Evolutionary conservation across 495 filamentous ascomycete species (phyloP), one percentile per base, ranked within the genome.

Genomic region (Neurospora intermedia): DNA sequence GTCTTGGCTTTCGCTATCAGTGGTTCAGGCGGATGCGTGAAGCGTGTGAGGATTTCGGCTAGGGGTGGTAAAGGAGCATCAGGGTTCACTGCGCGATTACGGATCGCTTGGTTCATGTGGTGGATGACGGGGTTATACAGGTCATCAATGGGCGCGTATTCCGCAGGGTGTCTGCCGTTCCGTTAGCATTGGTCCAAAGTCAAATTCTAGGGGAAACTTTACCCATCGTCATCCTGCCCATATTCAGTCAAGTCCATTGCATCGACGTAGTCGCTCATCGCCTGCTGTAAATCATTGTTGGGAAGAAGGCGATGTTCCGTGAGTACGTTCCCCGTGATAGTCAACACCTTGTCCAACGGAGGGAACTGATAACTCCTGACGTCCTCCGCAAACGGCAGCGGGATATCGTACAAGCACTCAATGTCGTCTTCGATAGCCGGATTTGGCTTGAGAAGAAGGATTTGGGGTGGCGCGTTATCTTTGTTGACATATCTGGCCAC

Each of bases 381-480:
- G 80, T 99, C 96, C 82, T 99, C 96, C 3, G 92, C 88, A 77
- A 97, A 98, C 5, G 96, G 96, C n/a, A 99, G 87, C 72, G 96
- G 94, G 6, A 94, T 87, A 80, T 99, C 96, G 74, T 97, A 88
- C 16, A 99, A 86, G 76, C 92, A 94, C 80, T 98, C 96, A 74
- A 91, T 91, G 54, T 95, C 91, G 20, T 88, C 84, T 75, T 96
- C 93, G 70, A 97, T 91, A 4, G 85, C 89, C 2, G 85, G 96
- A 1, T 92, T 92, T 41, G 85, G 96, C 2, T 92, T 92, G 48
- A 99, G 89, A 11, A 98, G 83, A n/a, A 97, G 79, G 1, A 98
- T 84, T 27, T 90, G 74, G 6, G 95, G 94, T 2, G 90, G 86
- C 74, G 91, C 91, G 73, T 88, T 87, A 73, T 94, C 92, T 77